These are phyloP conservation scores for Auriscalpium vulgare DNA, from an alignment of 768 basidiomycete genomes.

Conservation along the genomic window DNA sequence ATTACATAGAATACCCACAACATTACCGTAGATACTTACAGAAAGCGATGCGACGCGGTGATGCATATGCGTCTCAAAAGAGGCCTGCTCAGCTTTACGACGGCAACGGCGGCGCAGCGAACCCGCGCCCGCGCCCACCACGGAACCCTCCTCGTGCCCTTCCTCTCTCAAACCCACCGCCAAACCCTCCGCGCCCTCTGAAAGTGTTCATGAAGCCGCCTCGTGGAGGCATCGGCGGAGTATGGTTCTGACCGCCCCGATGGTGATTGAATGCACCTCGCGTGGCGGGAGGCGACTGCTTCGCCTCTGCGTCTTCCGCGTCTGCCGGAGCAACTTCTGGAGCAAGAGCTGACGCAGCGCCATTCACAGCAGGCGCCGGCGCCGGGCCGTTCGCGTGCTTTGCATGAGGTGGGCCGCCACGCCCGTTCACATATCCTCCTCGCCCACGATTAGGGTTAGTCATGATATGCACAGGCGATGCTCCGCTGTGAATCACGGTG, in stretches of 20 bases:
- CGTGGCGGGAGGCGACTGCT: slow-evolving; percentile 8
- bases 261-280: slow-evolving; percentile 2
- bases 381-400: slow-evolving; percentile 10
- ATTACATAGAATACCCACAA: too few species aligned
- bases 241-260: slow-evolving; percentile 6
- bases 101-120: background rate
- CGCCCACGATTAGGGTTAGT: slow-evolving; percentile 61
- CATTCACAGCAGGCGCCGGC: background rate
- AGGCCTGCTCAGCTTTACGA: slow-evolving; percentile 2
- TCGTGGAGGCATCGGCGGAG: slow-evolving; percentile 12
- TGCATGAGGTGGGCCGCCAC: slow-evolving; percentile 15
- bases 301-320: slow-evolving; percentile 9
- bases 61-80: background rate
- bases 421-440: slow-evolving; percentile 20
- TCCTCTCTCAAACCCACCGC: slow-evolving; percentile 22
- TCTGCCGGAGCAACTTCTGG: background rate
- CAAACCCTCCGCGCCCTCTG: slow-evolving; percentile 29
- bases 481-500: slow-evolving; percentile 17
- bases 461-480: slow-evolving; percentile 58
- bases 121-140: background rate
- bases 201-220: slow-evolving; percentile 15
- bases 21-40: too few species aligned
- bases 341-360: background rate
- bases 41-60: background rate
- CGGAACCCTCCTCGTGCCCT: slow-evolving; percentile 14